Percentiles rank a stretch among this genome's conserved stretches.
Evolutionary conservation across 2,329 filamentous ascomycete genomes (phyloP).

Genomic region (Shiraia bambusicola): DNA sequence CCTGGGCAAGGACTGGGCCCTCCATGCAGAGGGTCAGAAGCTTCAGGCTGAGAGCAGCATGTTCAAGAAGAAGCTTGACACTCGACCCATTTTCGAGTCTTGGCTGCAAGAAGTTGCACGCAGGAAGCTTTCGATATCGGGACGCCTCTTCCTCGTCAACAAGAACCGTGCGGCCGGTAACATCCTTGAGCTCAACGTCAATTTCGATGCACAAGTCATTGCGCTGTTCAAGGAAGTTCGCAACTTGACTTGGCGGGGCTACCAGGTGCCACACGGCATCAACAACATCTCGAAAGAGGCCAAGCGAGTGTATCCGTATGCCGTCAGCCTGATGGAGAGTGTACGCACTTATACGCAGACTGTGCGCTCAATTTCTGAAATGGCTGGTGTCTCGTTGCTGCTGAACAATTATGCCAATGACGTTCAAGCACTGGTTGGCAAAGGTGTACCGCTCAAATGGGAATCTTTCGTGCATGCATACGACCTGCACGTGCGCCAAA

Average conservation of each 20-base stretch:
- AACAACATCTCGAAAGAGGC: constrained; percentile 97
- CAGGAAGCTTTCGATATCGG: constrained; percentile 87
- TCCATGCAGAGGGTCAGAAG: constrained; percentile 94
- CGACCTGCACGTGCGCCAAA: constrained; percentile 77
- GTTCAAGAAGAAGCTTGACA: constrained; percentile 95
- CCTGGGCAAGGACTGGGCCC: constrained; percentile 87
- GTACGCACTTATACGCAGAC: constrained; percentile 93
- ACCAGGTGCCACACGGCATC: constrained; percentile 88
- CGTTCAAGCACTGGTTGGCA: constrained; percentile 77
- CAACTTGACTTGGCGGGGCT: constrained; percentile 93
- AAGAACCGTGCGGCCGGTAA: constrained; percentile 90
- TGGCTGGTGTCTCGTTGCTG: constrained; percentile 84
- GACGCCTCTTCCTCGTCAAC: constrained; percentile 85
- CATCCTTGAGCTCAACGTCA: constrained; percentile 83
- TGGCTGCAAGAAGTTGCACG: constrained; percentile 90
- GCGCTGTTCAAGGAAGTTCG: constrained; percentile 98
- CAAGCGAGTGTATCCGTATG: constrained; percentile 97
- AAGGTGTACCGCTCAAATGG: constrained; percentile 90
- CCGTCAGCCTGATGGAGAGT: constrained; percentile 97
- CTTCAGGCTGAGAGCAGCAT: constrained; percentile 86
- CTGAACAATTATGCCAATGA: constrained; percentile 91
- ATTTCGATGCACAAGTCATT: constrained; percentile 97
- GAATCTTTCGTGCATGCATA: constrained; percentile 98
- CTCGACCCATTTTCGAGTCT: constrained; percentile 88
- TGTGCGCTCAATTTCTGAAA: constrained; percentile 75